A percentile compares a stretch with the other conserved stretches of the same genome.
Conservation (phyloP, 257 asterid species). For the Knoxia roxburghii region DNA sequence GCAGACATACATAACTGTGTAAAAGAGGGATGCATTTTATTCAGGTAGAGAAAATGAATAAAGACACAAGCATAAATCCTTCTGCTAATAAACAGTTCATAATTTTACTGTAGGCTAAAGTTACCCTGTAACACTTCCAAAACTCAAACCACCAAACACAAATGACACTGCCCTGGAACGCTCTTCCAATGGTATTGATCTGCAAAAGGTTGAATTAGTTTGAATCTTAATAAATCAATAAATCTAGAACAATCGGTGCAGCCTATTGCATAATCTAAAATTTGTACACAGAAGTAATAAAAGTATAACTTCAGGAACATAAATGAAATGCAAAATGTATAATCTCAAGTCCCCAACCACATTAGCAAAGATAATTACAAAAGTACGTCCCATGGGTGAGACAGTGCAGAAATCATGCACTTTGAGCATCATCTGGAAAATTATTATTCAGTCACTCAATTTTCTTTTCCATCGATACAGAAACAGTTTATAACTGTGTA, state of each 20-base stretch:
- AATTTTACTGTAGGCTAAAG: conserved; percentile 5
- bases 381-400: not conserved
- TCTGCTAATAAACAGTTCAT: conserved; percentile 11
- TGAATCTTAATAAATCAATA: not conserved
- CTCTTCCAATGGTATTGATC: conserved; percentile 85
- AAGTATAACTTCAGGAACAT: not conserved
- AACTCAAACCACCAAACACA: conserved; percentile 95
- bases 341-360: not conserved
- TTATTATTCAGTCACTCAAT: not conserved
- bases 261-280: not conserved
- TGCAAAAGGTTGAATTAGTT: conserved; percentile 25
- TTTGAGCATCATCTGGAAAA: not conserved
- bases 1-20: not conserved
- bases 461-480: not conserved
- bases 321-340: not conserved
- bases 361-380: too few relatives aligned
- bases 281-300: not conserved
- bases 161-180: conserved; percentile 96
- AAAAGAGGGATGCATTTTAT: not conserved
- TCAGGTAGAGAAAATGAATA: not conserved
- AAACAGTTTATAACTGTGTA: not conserved
- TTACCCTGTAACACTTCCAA: conserved; percentile 96
- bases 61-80: not conserved
- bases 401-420: not conserved
- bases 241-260: not conserved